Base-by-base conservation (phyloP, 805 yeast genomes). In the Lipomyces spencermartinsiae region DNA sequence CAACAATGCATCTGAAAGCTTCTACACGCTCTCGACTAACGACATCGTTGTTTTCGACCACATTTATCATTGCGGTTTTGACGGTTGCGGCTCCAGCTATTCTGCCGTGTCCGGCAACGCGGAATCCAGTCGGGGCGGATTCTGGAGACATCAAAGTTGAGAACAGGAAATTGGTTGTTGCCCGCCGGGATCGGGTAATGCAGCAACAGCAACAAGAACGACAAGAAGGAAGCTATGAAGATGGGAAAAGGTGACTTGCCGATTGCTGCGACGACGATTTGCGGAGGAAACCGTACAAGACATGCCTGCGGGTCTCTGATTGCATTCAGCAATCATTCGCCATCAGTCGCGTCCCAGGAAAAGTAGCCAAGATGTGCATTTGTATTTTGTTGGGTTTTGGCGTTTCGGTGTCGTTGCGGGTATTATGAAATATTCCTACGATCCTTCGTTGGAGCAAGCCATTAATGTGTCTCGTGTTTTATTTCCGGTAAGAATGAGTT, bases 1-100 rank as follows among this genome's bases (percentile, higher is more conserved):
- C 43, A 22, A 60, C 37, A 37, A 87, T 86, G 89, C 85, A 81
- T 74, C 80, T 87, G 68, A 86, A 82, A 78, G 91, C 91, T 10
- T 81, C 86, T 4, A 82, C 83, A 60, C 82, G 90, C 75, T 82
- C 82, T 65, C 80, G 80, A 70, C 80, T 89, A 62, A 88, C 92
- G 29, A 83, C 85, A 59, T 88, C 91, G 14, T 80, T 90, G 67
- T 90, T 90, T 78, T 85, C 89, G 31, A 86, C 92, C 22, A 89
- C 95, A 0, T 89, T 89, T 70, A 83, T 89, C n/a, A 86, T 90
- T 35, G 89, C 93, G 49, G 85, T 90, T 66, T 85, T 89, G 19
- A 87, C 89, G 16, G 89, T 87, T 65, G 85, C 88, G 0, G 80
- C 80, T 4, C 81, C 82, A 4, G 76, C 78, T 56, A 49, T 78